Conservation (phyloP, 768 basidiomycete genomes). For the Mycena indigotica region DNA sequence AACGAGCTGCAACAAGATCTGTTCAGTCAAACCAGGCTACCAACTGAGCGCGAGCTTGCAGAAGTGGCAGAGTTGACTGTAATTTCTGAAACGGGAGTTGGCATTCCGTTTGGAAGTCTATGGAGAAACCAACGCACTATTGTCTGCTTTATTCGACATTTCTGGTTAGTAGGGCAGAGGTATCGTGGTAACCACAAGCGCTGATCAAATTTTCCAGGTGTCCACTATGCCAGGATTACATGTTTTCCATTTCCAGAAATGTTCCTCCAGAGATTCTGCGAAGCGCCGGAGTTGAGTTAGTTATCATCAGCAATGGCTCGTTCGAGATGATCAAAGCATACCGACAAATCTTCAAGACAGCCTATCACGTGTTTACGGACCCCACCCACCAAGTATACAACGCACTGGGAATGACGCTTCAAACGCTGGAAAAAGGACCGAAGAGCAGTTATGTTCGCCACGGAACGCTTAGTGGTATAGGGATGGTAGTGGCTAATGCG, state of each 20-base stretch:
- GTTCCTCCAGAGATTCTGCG: constrained; percentile 51
- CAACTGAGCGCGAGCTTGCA: constrained; percentile 17
- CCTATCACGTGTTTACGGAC: constrained; percentile 68
- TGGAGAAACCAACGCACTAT: constrained; percentile 53
- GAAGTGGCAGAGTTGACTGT: constrained; percentile 51
- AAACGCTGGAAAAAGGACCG: constrained; percentile 31
- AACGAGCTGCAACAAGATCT: constrained; percentile 12
- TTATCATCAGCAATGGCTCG: constrained; percentile 69
- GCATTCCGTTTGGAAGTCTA: constrained; percentile 57
- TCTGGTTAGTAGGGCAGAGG: constrained; percentile 52
- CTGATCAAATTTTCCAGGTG: constrained; percentile 32
- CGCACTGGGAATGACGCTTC: constrained; percentile 57
- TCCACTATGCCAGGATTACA: constrained; percentile 69
- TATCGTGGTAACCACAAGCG: too few relatives aligned
- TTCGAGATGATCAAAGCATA: constrained; percentile 67
- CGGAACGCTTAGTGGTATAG: constrained; percentile 51
- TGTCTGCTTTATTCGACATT: constrained; percentile 70
- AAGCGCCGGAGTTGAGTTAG: constrained; percentile 51
- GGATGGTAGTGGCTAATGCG: constrained; percentile 57
- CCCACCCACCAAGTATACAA: constrained; percentile 57
- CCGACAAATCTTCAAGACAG: constrained; percentile 58
- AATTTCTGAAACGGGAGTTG: constrained; percentile 54
- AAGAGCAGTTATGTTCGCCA: constrained; percentile 56
- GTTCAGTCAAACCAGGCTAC: constrained; percentile 14
- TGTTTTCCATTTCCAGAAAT: constrained; percentile 57